A percentile compares a stretch with the other conserved stretches of the same genome.
phyloP scores from a whole-genome alignment of 2,329 filamentous ascomycete species.

The Trichoderma atrobrunneum region DNA sequence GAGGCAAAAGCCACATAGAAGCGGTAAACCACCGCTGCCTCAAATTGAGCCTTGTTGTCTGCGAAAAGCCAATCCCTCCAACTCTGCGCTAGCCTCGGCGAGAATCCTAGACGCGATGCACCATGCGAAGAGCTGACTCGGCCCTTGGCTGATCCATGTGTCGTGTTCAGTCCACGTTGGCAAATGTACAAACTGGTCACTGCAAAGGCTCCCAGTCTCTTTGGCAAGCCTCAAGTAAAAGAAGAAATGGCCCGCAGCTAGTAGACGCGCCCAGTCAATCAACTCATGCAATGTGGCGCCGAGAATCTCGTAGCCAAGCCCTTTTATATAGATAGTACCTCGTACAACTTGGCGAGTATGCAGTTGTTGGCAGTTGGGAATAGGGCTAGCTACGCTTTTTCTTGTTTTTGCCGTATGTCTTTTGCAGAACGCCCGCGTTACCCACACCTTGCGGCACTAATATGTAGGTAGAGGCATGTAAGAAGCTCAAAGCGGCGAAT shows the following conservation, averaged over 20 bases:
- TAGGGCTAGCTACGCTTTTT: not conserved
- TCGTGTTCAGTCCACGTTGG: slow-evolving; percentile 1
- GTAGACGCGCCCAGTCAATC: not conserved
- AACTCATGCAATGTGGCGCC: not conserved
- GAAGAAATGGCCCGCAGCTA: not conserved
- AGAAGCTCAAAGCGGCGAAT: slow-evolving; percentile 7
- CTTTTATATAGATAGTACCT: not conserved
- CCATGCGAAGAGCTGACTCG: slow-evolving; percentile 14
- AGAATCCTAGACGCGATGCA: not conserved
- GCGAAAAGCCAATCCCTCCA: not conserved
- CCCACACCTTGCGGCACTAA: not conserved
- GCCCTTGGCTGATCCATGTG: not conserved
- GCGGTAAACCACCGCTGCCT: not conserved
- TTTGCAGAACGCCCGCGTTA: not conserved
- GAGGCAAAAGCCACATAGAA: not conserved
- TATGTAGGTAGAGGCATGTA: slow-evolving; percentile 1
- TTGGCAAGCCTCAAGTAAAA: not conserved
- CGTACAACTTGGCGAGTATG: not conserved
- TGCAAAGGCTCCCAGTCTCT: not conserved
- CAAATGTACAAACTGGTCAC: not conserved
- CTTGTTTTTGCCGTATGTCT: not conserved
- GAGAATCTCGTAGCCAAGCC: not conserved
- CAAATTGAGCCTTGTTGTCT: not conserved
- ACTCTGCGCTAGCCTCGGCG: not conserved
- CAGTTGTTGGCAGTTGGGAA: not conserved